Base-by-base conservation (phyloP, 108 stramenopile species). In the Asterionellopsis glacialis region DNA sequence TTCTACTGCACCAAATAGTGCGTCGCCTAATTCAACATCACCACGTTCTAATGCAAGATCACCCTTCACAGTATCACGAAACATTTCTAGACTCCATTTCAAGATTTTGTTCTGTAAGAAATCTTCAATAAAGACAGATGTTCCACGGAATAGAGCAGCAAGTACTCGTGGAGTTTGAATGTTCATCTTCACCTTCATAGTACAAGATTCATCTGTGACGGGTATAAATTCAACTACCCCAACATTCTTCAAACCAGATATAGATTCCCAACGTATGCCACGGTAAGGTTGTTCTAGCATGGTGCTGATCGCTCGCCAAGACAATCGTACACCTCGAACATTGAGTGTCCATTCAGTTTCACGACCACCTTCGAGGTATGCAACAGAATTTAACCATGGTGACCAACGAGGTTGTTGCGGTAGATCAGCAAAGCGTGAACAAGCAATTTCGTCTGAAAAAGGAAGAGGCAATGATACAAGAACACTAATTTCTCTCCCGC, bases 71-170 rank as follows among this genome's bases (percentile, higher is more conserved):
- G 83, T 85, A 57, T 93, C 91, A 51, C 91, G 74, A 57, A 93
- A 93, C 84, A 85, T 93, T 64, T 93, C 91, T 54, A 93, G 59
- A 18, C 86, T 87, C 91, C 91, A 93, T 43, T 89, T 89, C 42
- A 93, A 60, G n/a, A 90, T 55, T 69, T 93, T 93, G 58, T 89
- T 84, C 45, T 84, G 68, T 14, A 93, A 62, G 71, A 89, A 93
- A 48, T 93, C 86, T 60, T 89, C 83, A n/a, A 87, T 67, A 51
- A 80, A 74, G 1, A 75, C 58, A 11, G 79, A 74, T 48, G 82
- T 74, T 24, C 83, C 84, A 23, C 70, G 74, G 59, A 93, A 93
- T 5, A 93, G 61, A 6, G 77, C 64, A 1, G 82, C 75, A 26
- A 93, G 52, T 16, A 89, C 69, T 22, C 83, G 70, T 13, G 91